These are phyloP conservation scores for Russula emetica DNA, from an alignment of 768 basidiomycete species.

Conservation along the genomic window DNA sequence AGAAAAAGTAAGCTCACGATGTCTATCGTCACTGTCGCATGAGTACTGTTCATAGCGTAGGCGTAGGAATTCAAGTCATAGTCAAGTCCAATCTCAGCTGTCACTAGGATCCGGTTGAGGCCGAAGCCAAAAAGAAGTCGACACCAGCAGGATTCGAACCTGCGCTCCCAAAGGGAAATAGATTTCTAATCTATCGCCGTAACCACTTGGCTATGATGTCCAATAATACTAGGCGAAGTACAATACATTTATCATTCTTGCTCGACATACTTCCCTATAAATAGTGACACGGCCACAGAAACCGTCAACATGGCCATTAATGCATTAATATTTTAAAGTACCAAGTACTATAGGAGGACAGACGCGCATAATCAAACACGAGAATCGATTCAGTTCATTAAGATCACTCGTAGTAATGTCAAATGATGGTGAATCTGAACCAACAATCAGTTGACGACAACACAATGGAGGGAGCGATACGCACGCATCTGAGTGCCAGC, in stretches of 20 bases:
- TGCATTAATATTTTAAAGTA: not conserved
- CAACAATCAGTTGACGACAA: not conserved
- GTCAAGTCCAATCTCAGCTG: not conserved
- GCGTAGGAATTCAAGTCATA: too few species aligned
- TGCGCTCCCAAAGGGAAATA: slow-evolving; percentile 39
- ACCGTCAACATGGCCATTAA: too few species aligned
- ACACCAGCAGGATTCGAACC: slow-evolving; percentile 47
- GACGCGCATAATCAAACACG: not conserved
- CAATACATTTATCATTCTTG: not conserved
- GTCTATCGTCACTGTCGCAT: slow-evolving; percentile 50
- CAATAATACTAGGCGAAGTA: not conserved
- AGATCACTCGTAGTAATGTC: not conserved
- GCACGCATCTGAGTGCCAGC: slow-evolving; percentile 54
- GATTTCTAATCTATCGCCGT: slow-evolving; percentile 68
- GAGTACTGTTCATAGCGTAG: slow-evolving; percentile 25
- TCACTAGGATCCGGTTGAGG: too few species aligned
- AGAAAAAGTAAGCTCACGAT: slow-evolving; percentile 35
- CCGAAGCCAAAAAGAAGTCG: slow-evolving; percentile 24
- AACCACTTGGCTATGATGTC: slow-evolving; percentile 75
- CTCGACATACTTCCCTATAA: too few species aligned
- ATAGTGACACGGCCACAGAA: too few species aligned
- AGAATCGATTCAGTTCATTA: not conserved
- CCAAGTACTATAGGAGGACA: not conserved
- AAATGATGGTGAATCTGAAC: slow-evolving; percentile 14
- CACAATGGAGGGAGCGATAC: slow-evolving; percentile 23